Evolutionary conservation across 176 grass and related monocot species (phyloP), one percentile per base, ranked within the genome.

Genomic region (Aegilops sharonensis): DNA sequence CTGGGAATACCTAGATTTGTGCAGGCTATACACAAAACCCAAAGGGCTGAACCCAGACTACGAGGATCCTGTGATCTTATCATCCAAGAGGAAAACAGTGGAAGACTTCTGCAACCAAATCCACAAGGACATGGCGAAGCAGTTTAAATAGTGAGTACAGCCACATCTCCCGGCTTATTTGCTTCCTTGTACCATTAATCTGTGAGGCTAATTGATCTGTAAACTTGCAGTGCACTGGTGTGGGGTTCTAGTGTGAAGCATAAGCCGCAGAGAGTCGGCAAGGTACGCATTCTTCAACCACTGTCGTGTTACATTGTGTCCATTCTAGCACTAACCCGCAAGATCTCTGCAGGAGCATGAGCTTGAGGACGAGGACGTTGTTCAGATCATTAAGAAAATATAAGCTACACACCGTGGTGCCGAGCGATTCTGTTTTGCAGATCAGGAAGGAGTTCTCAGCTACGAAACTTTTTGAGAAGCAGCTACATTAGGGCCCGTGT

Each of bases 221-320:
- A 61, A 78, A 72, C 72, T 47, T 92, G 48, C 65, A 98, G 97
- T 79, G 93, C 96, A 14, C 76, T 98, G 11, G 97, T 98, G 31
- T 98, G 97, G 97, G 97, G 94, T 83, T 98, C 97, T 54, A 98
- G 97, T 15, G 97, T 63, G 45, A 98, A 98, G 85, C 97, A 98
- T 81, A 96, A 96, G 76, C 97, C 97, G 21, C 97, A 98, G 86
- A 94, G 97, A 85, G 97, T 98, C 64, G 97, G 97, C 81, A 95
- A 91, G 93, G 96, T 98, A 83, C 67, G 40, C n/a, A 9, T 82
- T 62, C 42, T n/a, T 85, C 9, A 25, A 65, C 20, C 27, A 42
- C 12, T 9, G 27, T 6, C 15, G 30, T 62, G 27, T 60, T 80
- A 17, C 21, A 15, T 15, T 13, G 6, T 36, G 45, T 64, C 37